phyloP scores from a whole-genome alignment of 352 stramenopile genomes.

The Phytopythium kandeliae region DNA sequence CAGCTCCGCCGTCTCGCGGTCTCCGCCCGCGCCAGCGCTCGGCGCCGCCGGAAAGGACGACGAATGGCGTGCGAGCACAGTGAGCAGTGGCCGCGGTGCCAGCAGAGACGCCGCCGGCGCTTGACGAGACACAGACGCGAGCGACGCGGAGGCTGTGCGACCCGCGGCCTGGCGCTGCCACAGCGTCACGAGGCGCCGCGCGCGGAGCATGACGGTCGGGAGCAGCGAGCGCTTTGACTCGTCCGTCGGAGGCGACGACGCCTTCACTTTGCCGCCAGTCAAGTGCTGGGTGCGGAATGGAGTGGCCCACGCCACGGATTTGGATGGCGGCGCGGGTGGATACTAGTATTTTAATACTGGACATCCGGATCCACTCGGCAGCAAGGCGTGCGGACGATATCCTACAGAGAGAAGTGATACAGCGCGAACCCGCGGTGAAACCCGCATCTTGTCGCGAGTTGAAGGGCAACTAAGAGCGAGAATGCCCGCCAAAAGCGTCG shows the following conservation, averaged over 20 bases:
- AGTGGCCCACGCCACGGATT: neutral
- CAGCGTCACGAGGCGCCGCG: slow-evolving; percentile 29
- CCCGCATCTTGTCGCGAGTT: too few relatives aligned
- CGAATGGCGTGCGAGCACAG: neutral
- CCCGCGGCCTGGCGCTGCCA: slow-evolving; percentile 15
- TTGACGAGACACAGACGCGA: neutral
- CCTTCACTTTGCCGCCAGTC: too few relatives aligned
- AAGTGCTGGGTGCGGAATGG: neutral
- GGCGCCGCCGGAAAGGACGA: slow-evolving; percentile 15
- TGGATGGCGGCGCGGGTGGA: neutral
- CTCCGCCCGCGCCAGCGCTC: slow-evolving; percentile 5
- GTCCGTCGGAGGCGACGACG: neutral
- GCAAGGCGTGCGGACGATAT: too few relatives aligned
- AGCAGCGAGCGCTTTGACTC: neutral
- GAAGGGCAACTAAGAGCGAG: too few relatives aligned
- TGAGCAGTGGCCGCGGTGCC: neutral
- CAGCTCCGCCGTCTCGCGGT: slow-evolving; percentile 18
- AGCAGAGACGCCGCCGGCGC: slow-evolving; percentile 11
- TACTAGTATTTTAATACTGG: neutral
- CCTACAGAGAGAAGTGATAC: too few relatives aligned
- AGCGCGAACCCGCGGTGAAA: too few relatives aligned
- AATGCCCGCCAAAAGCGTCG: too few relatives aligned
- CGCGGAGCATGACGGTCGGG: slow-evolving; percentile 18
- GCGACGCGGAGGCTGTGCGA: neutral
- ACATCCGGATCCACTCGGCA: neutral